A percentile compares a stretch with the other conserved stretches of the same genome.
phyloP scores from a whole-genome alignment of 2,329 filamentous ascomycete genomes.

The Fusarium sarcochroum region DNA sequence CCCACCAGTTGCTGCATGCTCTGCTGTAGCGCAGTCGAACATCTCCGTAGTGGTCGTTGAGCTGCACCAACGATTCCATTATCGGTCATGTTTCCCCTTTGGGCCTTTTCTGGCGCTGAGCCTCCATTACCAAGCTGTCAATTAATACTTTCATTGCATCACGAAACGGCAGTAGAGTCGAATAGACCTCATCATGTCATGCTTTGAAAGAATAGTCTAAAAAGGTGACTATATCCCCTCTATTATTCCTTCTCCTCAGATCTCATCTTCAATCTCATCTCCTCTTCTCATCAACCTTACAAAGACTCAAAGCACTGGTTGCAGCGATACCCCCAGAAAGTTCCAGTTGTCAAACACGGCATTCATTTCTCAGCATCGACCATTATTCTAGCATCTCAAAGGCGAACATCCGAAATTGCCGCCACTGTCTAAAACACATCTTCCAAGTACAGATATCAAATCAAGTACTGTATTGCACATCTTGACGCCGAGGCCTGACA shows the following conservation, averaged over 20 bases:
- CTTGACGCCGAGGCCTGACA: not conserved
- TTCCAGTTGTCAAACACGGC: conserved; percentile 17
- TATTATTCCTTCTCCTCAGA: not conserved
- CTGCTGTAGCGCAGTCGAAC: conserved; percentile 35
- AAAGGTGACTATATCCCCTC: conserved; percentile 19
- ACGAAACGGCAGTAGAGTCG: conserved; percentile 3
- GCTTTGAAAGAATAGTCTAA: conserved; percentile 26
- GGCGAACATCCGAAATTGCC: conserved; percentile 9
- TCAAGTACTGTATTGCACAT: too few relatives aligned
- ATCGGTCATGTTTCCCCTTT: conserved; percentile 39
- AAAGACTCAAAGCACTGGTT: conserved; percentile 27
- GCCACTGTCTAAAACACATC: conserved; percentile 16
- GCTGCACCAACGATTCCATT: conserved; percentile 30
- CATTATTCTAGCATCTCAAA: conserved; percentile 6
- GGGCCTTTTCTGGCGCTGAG: conserved; percentile 37
- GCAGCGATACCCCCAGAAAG: conserved; percentile 24
- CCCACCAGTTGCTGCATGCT: conserved; percentile 17
- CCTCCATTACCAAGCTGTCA: conserved; percentile 41
- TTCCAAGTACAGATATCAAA: not conserved
- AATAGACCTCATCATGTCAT: too few relatives aligned
- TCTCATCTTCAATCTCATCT: conserved; percentile 2
- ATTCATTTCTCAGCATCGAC: conserved; percentile 34
- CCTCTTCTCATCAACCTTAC: not conserved
- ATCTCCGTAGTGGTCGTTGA: conserved; percentile 41
- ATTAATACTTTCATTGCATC: conserved; percentile 17